Conservation (phyloP, 148 eudicot species). For the Vaccinium darrowii region DNA sequence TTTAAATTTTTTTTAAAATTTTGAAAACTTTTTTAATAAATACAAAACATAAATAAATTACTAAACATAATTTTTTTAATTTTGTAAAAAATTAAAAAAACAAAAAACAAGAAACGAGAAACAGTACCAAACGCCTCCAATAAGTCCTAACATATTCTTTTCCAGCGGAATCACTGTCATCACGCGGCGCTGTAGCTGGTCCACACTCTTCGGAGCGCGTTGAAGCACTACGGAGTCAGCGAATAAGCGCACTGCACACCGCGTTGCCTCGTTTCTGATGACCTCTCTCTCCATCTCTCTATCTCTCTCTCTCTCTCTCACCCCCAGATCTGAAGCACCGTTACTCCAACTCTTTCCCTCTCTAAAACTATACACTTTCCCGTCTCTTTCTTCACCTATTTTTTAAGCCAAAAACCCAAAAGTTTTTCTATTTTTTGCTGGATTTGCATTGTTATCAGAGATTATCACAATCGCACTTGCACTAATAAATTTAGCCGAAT, state of each 20-base stretch:
- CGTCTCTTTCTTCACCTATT: neutral
- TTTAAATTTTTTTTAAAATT: too few species aligned
- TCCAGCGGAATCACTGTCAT: neutral
- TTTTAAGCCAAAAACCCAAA: neutral
- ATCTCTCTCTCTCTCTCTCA: neutral
- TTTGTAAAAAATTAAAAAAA: too few species aligned
- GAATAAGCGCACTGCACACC: too few species aligned
- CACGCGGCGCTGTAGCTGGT: neutral
- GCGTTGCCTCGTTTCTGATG: too few species aligned
- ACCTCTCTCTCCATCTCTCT: neutral
- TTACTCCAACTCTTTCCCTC: conserved; percentile 8
- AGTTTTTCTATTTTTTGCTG: neutral
- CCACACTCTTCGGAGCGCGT: neutral
- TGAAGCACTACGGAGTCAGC: too few species aligned
- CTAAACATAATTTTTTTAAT: too few species aligned
- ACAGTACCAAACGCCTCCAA: too few species aligned
- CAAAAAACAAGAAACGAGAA: too few species aligned
- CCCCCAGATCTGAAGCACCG: conserved; percentile 1
- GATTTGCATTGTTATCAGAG: neutral
- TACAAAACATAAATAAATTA: too few species aligned
- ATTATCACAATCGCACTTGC: conserved; percentile 10
- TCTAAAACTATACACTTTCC: conserved; percentile 9
- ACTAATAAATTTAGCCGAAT: neutral
- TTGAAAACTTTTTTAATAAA: too few species aligned
- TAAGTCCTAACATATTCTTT: too few species aligned